Evolutionary conservation across 2,329 filamentous ascomycete genomes (phyloP).

Genomic region (Zasmidium cellare): DNA sequence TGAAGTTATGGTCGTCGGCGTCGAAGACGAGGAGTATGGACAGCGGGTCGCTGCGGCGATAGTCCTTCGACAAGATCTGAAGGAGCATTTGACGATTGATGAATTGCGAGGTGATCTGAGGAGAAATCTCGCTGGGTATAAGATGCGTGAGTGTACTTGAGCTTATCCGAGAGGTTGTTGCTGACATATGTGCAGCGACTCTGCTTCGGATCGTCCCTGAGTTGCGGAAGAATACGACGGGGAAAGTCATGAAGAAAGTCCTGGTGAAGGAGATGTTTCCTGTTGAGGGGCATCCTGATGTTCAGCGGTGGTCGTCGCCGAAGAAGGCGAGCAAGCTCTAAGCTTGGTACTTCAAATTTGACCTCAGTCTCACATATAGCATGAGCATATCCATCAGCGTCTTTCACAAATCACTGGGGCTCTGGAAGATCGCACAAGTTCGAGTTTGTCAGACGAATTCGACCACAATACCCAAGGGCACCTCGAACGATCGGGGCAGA

Average conservation of each 20-base stretch:
- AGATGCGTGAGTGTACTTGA: slow-evolving; percentile 36
- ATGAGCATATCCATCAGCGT: too few species aligned
- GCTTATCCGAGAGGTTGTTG: too few species aligned
- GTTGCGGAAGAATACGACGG: slow-evolving; percentile 50
- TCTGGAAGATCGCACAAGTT: too few species aligned
- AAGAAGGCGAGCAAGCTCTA: too few species aligned
- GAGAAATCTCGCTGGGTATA: slow-evolving; percentile 47
- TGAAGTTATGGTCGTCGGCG: slow-evolving; percentile 55
- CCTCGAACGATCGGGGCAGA: too few species aligned
- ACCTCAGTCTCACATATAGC: too few species aligned
- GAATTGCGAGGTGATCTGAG: slow-evolving; percentile 46
- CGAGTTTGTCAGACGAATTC: too few species aligned
- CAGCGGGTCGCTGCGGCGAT: slow-evolving; percentile 58
- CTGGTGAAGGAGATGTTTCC: slow-evolving; percentile 34
- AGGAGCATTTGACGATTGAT: slow-evolving; percentile 38
- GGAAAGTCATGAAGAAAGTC: slow-evolving; percentile 53
- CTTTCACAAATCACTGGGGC: too few species aligned
- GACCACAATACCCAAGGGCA: too few species aligned
- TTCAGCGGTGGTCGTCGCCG: too few species aligned
- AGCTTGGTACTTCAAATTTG: too few species aligned
- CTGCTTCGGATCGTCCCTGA: slow-evolving; percentile 46
- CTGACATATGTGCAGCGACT: slow-evolving; percentile 36
- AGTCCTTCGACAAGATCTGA: slow-evolving; percentile 31
- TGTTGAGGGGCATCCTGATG: slow-evolving; percentile 1
- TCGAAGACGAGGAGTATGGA: slow-evolving; percentile 56